phyloP scores from a whole-genome alignment of 495 filamentous ascomycete species.

The Xylaria longipes region DNA sequence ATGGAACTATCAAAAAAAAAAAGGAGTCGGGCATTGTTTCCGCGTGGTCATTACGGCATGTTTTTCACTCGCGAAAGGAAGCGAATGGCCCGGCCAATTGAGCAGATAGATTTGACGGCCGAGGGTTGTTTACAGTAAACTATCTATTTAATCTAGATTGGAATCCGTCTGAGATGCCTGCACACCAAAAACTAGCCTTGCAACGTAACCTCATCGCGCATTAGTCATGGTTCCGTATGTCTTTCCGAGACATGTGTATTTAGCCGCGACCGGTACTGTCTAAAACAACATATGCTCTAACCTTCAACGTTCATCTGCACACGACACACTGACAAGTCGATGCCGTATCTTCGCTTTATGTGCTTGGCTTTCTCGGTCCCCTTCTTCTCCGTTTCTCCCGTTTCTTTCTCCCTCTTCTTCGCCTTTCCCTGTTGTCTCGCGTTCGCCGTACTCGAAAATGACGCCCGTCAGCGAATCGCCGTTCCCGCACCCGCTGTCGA shows the following conservation, averaged over 20 bases:
- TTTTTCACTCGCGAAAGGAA: neutral
- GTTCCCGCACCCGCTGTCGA: conserved; percentile 82
- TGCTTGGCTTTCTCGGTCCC: conserved; percentile 4
- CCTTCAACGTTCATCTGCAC: neutral
- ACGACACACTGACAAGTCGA: conserved; percentile 37
- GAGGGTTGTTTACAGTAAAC: conserved; percentile 10
- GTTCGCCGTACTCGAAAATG: conserved; percentile 60
- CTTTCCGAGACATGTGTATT: neutral
- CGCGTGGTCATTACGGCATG: neutral
- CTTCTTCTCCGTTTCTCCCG: conserved; percentile 25
- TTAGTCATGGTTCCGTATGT: neutral
- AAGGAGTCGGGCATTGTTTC: neutral
- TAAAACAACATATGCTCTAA: neutral
- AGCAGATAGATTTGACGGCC: neutral
- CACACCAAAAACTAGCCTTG: neutral
- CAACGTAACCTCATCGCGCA: neutral
- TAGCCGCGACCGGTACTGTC: neutral
- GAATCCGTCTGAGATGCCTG: neutral
- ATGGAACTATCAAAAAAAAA: neutral
- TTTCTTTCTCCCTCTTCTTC: conserved; percentile 23
- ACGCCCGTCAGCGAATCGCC: conserved; percentile 79
- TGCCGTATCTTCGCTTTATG: conserved; percentile 26
- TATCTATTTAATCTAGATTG: conserved; percentile 14
- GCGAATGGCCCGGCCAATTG: neutral
- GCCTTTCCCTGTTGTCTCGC: conserved; percentile 19